Conservation (phyloP, 805 yeast genomes). For the Diddensiella santjacobensis region DNA sequence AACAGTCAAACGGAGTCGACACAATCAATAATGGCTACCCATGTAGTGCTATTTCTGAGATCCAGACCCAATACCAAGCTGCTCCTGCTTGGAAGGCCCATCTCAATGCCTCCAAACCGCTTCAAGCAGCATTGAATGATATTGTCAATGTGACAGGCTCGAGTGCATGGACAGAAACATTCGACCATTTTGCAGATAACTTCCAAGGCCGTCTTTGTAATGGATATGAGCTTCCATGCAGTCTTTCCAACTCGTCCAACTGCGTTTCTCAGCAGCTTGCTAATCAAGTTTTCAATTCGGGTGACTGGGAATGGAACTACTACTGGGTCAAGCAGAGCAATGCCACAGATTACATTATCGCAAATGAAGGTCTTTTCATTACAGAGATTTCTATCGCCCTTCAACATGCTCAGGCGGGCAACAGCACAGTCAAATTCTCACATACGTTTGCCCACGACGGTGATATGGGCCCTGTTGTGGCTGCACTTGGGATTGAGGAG, state of each 20-base stretch:
- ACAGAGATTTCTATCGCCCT: slow-evolving; percentile 36
- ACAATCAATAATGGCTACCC: slow-evolving; percentile 37
- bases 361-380: slow-evolving; percentile 38
- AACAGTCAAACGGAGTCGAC: slow-evolving; percentile 33
- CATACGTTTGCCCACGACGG: slow-evolving; percentile 46
- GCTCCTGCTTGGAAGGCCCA: slow-evolving; percentile 39
- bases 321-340: slow-evolving; percentile 34
- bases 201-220: slow-evolving; percentile 40
- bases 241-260: slow-evolving; percentile 24
- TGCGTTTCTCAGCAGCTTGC: slow-evolving; percentile 34
- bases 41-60: slow-evolving; percentile 34
- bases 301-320: slow-evolving; percentile 45
- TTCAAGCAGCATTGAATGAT: slow-evolving; percentile 31
- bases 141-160: slow-evolving; percentile 28
- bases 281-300: slow-evolving; percentile 40
- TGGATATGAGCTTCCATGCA: slow-evolving; percentile 35
- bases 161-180: slow-evolving; percentile 28
- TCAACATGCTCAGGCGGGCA: slow-evolving; percentile 31
- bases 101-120: slow-evolving; percentile 29
- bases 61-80: slow-evolving; percentile 28
- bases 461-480: slow-evolving; percentile 35
- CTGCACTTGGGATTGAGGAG: slow-evolving; percentile 34
- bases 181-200: slow-evolving; percentile 43
- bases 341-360: slow-evolving; percentile 36
- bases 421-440: slow-evolving; percentile 32